Evolutionary conservation across 2,329 filamentous ascomycete genomes (phyloP).

Genomic region (Colletotrichum gigasporum): DNA sequence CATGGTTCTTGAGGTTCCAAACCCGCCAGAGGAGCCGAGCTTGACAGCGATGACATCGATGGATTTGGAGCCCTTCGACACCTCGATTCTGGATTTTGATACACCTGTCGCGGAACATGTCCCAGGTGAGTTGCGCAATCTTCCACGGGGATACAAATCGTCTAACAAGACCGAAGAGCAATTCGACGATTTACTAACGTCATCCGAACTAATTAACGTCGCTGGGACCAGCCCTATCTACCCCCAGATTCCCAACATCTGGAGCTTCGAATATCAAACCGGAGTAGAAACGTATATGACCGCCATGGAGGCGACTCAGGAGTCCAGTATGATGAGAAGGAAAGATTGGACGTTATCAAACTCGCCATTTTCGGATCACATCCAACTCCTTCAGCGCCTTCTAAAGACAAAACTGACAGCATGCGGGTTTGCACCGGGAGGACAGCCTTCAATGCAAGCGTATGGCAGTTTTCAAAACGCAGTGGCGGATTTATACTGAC

Average conservation of each 20-base stretch:
- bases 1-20: background rate
- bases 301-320: slow-evolving; percentile 36
- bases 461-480: background rate
- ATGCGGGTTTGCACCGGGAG: slow-evolving; percentile 12
- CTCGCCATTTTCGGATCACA: slow-evolving; percentile 43
- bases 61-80: background rate
- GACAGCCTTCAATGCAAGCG: slow-evolving; percentile 15
- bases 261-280: slow-evolving; percentile 43
- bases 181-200: background rate
- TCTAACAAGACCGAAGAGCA: background rate
- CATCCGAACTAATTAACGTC: slow-evolving; percentile 16
- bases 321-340: slow-evolving; percentile 34
- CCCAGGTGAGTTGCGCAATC: background rate
- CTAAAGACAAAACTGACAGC: slow-evolving; percentile 36
- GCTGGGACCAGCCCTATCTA: slow-evolving; percentile 31
- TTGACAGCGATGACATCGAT: background rate
- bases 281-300: slow-evolving; percentile 38
- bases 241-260: slow-evolving; percentile 41
- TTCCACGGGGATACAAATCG: too few species aligned
- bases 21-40: too few species aligned
- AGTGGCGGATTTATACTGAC: background rate
- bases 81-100: background rate
- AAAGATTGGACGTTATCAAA: slow-evolving; percentile 40
- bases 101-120: background rate
- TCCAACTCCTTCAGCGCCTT: slow-evolving; percentile 38